phyloP scores from a whole-genome alignment of 441 rosid genomes.

The Pelargonium cotyledonis region DNA sequence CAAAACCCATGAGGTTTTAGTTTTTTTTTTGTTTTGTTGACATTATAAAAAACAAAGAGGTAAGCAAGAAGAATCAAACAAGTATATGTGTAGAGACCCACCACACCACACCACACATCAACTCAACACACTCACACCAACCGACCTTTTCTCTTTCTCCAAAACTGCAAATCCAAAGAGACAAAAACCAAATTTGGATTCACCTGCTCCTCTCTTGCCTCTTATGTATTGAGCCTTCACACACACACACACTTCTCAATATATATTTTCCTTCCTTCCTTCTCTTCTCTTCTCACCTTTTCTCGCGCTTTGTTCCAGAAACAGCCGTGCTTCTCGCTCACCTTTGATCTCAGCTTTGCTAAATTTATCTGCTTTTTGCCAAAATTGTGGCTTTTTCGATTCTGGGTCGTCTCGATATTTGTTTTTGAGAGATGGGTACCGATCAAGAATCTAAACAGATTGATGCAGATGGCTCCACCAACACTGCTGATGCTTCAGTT shows the following conservation, averaged over 20 bases:
- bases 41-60: too few species aligned
- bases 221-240: background rate
- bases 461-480: slow-evolving; percentile 1
- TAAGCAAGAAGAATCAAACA: too few species aligned
- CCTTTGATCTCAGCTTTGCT: background rate
- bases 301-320: background rate
- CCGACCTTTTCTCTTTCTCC: background rate
- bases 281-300: background rate
- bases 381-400: background rate
- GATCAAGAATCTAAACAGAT: slow-evolving; percentile 21
- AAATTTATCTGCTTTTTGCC: background rate
- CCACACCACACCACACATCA: background rate
- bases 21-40: too few species aligned
- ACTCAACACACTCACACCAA: background rate
- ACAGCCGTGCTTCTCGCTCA: background rate
- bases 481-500: slow-evolving; percentile 23
- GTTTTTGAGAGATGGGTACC: slow-evolving; percentile 29
- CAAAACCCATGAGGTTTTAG: too few species aligned
- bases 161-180: background rate
- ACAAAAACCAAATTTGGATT: slow-evolving; percentile 3
- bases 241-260: background rate
- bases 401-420: slow-evolving; percentile 14
- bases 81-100: background rate
- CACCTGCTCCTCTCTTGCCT: background rate
- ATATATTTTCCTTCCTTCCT: slow-evolving; percentile 4